These are phyloP conservation scores for Zizania palustris DNA, from an alignment of 202 grass and related monocot genomes.

Conservation along the genomic window DNA sequence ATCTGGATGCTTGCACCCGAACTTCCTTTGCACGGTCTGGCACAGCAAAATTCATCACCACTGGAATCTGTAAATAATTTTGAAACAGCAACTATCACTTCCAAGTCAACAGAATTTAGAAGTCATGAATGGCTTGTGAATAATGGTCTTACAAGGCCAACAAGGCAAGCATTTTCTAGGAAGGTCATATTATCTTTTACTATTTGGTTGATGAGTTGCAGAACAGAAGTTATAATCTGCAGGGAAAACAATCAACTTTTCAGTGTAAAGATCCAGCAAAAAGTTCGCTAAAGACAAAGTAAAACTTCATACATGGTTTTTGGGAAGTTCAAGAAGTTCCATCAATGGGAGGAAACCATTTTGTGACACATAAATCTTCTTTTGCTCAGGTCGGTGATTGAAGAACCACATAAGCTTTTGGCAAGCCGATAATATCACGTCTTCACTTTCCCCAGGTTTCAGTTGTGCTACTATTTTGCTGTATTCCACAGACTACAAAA, in stretches of 20 bases:
- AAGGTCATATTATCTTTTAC: constrained; percentile 80
- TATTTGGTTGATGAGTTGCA: constrained; percentile 94
- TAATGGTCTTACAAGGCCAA: constrained; percentile 85
- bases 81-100: constrained; percentile 41
- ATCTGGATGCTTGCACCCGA: constrained; percentile 90
- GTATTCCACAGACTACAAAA: constrained; percentile 86
- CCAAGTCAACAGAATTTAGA: constrained; percentile 32
- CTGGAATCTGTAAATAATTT: constrained; percentile 72
- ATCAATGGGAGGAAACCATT: constrained; percentile 92
- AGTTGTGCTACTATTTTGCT: constrained; percentile 90
- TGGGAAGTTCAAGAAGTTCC: constrained; percentile 95
- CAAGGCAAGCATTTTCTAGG: constrained; percentile 97
- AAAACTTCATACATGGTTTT: constrained; percentile 71
- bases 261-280: constrained; percentile 17
- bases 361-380: constrained; percentile 87
- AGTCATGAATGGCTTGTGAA: constrained; percentile 40
- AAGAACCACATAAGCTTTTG: constrained; percentile 90
- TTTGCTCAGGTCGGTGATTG: constrained; percentile 76
- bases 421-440: constrained; percentile 83
- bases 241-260: constrained; percentile 25
- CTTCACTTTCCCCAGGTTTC: constrained; percentile 87
- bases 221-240: constrained; percentile 84
- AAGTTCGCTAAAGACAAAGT: constrained; percentile 28
- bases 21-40: constrained; percentile 80
- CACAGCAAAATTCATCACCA: constrained; percentile 84